Evolutionary conservation across 495 filamentous ascomycete genomes (phyloP).

Genomic region (Penicillium crystallinum): DNA sequence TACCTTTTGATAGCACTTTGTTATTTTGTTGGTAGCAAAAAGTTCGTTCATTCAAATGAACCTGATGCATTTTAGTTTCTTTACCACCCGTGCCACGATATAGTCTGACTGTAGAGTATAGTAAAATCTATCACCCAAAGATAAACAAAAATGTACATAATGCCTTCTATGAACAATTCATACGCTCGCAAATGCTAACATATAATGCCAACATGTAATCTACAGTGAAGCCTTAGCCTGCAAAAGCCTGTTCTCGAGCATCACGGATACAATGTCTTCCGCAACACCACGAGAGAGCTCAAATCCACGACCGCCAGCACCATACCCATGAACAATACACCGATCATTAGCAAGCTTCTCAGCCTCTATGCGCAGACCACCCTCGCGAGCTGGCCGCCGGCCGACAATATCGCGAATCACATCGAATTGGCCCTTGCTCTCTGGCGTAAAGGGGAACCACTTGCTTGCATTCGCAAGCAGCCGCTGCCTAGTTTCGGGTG

Average conservation of each 20-base stretch:
- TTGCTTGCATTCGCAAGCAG: conserved; percentile 43
- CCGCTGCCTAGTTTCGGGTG: conserved; percentile 37
- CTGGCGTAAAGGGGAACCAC: conserved; percentile 40
- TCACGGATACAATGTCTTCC: conserved; percentile 32
- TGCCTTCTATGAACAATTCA: not conserved
- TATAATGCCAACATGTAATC: not conserved
- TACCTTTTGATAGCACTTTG: conserved; percentile 30
- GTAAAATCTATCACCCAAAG: not conserved
- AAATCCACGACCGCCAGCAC: conserved; percentile 56
- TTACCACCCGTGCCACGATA: not conserved
- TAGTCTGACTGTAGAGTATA: not conserved
- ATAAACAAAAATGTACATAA: not conserved
- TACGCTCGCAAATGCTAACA: not conserved
- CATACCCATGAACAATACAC: conserved; percentile 57
- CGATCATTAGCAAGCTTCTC: conserved; percentile 25
- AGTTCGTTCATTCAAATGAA: conserved; percentile 26
- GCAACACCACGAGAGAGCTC: conserved; percentile 41
- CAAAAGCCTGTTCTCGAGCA: conserved; percentile 27
- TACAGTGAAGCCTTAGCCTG: conserved; percentile 27
- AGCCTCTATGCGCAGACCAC: conserved; percentile 39
- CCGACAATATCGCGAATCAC: conserved; percentile 45
- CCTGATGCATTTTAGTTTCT: conserved; percentile 7
- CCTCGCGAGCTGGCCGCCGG: conserved; percentile 38
- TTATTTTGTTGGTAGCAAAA: conserved; percentile 31
- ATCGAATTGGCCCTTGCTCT: conserved; percentile 36